A percentile compares a stretch with the other conserved stretches of the same genome.
Evolutionary conservation across 2,329 filamentous ascomycete species (phyloP).

Genomic region (Orbilia oligospora): DNA sequence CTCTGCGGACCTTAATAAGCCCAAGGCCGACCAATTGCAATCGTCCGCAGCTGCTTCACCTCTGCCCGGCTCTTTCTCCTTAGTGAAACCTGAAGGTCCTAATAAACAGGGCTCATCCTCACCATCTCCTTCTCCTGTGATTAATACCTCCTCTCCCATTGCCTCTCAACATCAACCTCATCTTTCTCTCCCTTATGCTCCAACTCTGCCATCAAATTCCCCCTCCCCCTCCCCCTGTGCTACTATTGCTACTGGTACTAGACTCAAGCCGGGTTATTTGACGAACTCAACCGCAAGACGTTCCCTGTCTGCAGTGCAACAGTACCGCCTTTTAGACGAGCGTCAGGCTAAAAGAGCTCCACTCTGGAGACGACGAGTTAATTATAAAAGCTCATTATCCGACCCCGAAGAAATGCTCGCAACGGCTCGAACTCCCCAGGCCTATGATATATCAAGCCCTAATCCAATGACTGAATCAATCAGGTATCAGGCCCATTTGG

Average conservation of each 20-base stretch:
- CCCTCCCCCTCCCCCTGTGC: slow-evolving; percentile 3
- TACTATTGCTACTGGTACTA: slow-evolving; percentile 6
- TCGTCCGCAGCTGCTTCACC: slow-evolving; percentile 48
- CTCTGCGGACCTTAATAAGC: slow-evolving; percentile 49
- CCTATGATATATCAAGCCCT: slow-evolving; percentile 49
- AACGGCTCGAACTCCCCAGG: slow-evolving; percentile 52
- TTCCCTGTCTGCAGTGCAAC: slow-evolving; percentile 59
- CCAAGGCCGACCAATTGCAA: slow-evolving; percentile 47
- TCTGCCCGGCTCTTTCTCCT: slow-evolving; percentile 28
- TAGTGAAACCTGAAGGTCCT: slow-evolving; percentile 59
- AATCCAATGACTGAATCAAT: slow-evolving; percentile 53
- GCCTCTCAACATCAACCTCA: slow-evolving; percentile 25
- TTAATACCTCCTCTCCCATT: slow-evolving; percentile 35
- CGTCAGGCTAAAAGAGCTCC: slow-evolving; percentile 60
- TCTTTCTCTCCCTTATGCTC: slow-evolving; percentile 20
- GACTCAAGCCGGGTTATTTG: slow-evolving; percentile 42
- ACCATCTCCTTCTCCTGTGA: slow-evolving; percentile 43
- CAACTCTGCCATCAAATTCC: slow-evolving; percentile 11
- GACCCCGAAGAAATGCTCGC: slow-evolving; percentile 61
- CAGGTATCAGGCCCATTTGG: slow-evolving; percentile 54
- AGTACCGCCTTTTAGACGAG: slow-evolving; percentile 60
- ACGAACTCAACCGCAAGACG: slow-evolving; percentile 39
- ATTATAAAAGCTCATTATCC: slow-evolving; percentile 60
- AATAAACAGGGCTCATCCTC: slow-evolving; percentile 57
- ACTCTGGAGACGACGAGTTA: slow-evolving; percentile 60